phyloP scores from a whole-genome alignment of 306 rosid species.

The Cyamopsis tetragonoloba region DNA sequence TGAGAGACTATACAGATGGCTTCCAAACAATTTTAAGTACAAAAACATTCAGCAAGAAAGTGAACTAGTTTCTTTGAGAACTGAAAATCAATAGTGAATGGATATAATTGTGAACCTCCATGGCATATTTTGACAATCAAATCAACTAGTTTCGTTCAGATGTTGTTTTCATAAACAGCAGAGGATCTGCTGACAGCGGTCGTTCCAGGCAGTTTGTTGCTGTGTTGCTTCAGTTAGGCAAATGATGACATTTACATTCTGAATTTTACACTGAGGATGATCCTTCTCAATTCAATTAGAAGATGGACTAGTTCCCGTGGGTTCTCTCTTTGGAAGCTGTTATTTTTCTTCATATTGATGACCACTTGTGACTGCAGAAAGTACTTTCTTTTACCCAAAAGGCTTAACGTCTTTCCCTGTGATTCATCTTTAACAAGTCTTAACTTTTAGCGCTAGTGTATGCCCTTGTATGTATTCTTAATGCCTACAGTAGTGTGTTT shows the following conservation, averaged over 20 bases:
- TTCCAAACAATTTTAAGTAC: conserved; percentile 62
- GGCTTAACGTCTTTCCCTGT: neutral
- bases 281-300: neutral
- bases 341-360: conserved; percentile 26
- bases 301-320: conserved; percentile 3
- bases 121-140: conserved; percentile 1
- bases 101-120: conserved; percentile 20
- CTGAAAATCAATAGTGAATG: conserved; percentile 50
- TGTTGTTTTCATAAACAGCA: conserved; percentile 15
- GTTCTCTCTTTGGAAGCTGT: conserved; percentile 1
- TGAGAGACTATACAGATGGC: conserved; percentile 71
- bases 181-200: neutral
- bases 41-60: conserved; percentile 72
- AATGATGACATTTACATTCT: neutral
- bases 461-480: conserved; percentile 17
- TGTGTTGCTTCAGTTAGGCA: neutral
- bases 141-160: conserved; percentile 7
- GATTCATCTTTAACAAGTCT: conserved; percentile 24
- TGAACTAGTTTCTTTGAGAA: conserved; percentile 56
- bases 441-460: neutral
- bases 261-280: conserved; percentile 1
- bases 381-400: neutral
- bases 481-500: neutral
- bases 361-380: conserved; percentile 18
- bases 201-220: conserved; percentile 9